Base-by-base conservation (phyloP, 495 filamentous ascomycete genomes). In the Penicillium canescens region DNA sequence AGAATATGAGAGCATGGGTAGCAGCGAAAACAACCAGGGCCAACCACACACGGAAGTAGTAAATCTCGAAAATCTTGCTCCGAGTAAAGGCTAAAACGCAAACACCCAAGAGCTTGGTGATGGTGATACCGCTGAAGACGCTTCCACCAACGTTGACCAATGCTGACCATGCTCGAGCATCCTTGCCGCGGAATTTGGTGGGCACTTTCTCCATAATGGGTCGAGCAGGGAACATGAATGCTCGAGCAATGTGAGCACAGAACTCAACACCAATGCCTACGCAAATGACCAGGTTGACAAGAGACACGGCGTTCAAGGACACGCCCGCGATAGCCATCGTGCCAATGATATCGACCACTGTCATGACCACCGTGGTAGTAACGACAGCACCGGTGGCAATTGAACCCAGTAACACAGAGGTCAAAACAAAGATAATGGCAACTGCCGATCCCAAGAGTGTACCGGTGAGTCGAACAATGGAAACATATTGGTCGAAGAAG, bases 61-160 rank as follows among this genome's bases (percentile, higher is more conserved):
- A 99, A 49, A 98, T 89, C 77, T 98, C 95, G 65, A 99, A 99
- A 67, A 99, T 98, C 82, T 97, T 98, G 70, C 91, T 96, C 21
- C 89, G 74, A 7, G 94, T 99, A 57, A 96, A 98, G 0, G 92
- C 94, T 12, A 99, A 78, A 37, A 99, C 94, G 43, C 80, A 86
- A 3, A 99, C 95, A 1, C 94, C 94, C 8, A 99, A 72, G 2
- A 97, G 73, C 69, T 99, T 99, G 18, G 94, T 99, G 23, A 99
- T 73, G 0, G 92, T 97, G 65, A 99, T 99, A 0, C 94, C 94
- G 43, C 88, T 93, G 66, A 99, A 94, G 11, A 99, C 95, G 28
- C 86, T 92, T 1, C 87, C 89, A 13, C 95, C 94, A 4, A 98
- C 92, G 64, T 96, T 96, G 55, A 93, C 88, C 52, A 99, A 75